These are phyloP conservation scores for Backusella psychrophila DNA, from an alignment of 192 early-diverging fungal genomes.

Conservation along the genomic window DNA sequence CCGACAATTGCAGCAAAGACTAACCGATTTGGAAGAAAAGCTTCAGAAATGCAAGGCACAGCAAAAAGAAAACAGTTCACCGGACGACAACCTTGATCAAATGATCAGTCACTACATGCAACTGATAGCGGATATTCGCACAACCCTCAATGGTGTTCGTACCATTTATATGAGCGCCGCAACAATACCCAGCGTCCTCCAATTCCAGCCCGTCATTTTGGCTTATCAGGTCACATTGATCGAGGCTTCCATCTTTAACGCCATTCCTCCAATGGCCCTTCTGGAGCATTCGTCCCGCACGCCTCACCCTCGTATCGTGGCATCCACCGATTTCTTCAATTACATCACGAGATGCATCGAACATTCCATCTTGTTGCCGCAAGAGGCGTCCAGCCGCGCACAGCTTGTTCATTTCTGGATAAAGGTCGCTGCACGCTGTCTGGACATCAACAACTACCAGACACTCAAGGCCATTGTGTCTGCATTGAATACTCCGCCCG, in stretches of 20 bases:
- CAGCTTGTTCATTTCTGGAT: slow-evolving; percentile 68
- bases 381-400: slow-evolving; percentile 59
- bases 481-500: slow-evolving; percentile 67
- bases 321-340: slow-evolving; percentile 78
- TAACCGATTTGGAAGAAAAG: slow-evolving; percentile 35
- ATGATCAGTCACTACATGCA: slow-evolving; percentile 42
- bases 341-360: slow-evolving; percentile 74
- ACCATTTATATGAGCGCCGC: slow-evolving; percentile 52
- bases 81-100: slow-evolving; percentile 43
- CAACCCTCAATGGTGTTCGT: slow-evolving; percentile 48
- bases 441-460: slow-evolving; percentile 68
- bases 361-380: slow-evolving; percentile 61
- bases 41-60: slow-evolving; percentile 28
- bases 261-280: slow-evolving; percentile 59
- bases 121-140: slow-evolving; percentile 44
- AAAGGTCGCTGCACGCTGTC: slow-evolving; percentile 60
- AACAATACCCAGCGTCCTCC: slow-evolving; percentile 51
- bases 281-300: slow-evolving; percentile 60
- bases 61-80: slow-evolving; percentile 1
- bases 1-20: slow-evolving; percentile 44
- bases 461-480: slow-evolving; percentile 68
- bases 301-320: slow-evolving; percentile 62
- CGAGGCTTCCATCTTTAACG: slow-evolving; percentile 65
- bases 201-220: slow-evolving; percentile 60
- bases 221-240: slow-evolving; percentile 70